These are phyloP conservation scores for Benincasa hispida DNA, from an alignment of 306 rosid genomes.

Conservation along the genomic window DNA sequence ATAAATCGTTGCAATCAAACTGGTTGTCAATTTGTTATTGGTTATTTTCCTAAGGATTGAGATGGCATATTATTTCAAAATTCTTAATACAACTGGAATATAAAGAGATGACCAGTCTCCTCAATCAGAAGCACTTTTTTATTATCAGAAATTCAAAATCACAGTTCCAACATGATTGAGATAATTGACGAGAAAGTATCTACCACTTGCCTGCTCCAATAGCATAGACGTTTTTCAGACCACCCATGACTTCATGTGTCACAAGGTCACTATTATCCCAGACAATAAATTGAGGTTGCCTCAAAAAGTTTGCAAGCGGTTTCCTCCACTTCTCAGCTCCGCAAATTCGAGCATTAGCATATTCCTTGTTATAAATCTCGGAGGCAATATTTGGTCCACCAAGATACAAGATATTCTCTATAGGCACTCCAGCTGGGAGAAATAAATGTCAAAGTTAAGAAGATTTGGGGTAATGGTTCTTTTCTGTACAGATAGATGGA, in stretches of 20 bases:
- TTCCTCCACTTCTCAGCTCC: conserved; percentile 96
- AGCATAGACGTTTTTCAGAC: conserved; percentile 89
- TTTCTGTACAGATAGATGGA: neutral
- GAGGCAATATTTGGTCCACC: conserved; percentile 97
- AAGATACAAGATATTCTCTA: conserved; percentile 87
- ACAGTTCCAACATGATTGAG: neutral
- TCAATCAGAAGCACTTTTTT: neutral
- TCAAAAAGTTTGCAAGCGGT: conserved; percentile 65
- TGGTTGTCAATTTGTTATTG: neutral
- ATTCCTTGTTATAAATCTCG: conserved; percentile 84
- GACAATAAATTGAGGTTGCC: conserved; percentile 82
- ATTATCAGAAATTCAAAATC: neutral
- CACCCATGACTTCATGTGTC: conserved; percentile 99
- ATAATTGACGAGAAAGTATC: neutral
- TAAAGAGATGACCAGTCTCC: neutral
- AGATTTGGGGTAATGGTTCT: neutral
- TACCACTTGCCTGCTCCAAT: conserved; percentile 71
- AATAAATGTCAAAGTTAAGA: conserved; percentile 1
- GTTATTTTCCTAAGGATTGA: neutral
- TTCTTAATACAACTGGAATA: neutral
- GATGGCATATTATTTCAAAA: neutral
- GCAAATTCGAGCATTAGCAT: conserved; percentile 94
- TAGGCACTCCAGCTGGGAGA: conserved; percentile 55
- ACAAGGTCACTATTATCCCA: conserved; percentile 95
- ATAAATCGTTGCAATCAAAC: neutral